These are phyloP conservation scores for Colletotrichum eremochloae DNA, from an alignment of 2,329 filamentous ascomycete species.

Conservation along the genomic window DNA sequence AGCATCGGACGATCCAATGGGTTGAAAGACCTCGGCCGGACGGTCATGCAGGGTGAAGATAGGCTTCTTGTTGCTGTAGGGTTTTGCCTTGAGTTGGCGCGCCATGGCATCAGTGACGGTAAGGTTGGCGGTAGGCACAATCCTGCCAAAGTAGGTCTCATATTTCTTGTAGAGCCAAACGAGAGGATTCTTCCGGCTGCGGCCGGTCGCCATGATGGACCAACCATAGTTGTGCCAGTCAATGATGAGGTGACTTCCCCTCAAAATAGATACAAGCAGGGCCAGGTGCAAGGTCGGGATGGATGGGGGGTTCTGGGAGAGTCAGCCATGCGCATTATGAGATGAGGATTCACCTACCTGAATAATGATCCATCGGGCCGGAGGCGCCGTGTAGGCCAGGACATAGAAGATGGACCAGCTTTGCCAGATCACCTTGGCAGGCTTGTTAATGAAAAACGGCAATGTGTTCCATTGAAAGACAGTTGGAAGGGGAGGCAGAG, in stretches of 20 bases:
- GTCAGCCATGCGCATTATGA: conserved; percentile 5
- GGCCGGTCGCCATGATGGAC: conserved; percentile 82
- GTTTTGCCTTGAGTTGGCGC: conserved; percentile 72
- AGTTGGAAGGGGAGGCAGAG: conserved; percentile 76
- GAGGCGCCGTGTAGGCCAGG: conserved; percentile 80
- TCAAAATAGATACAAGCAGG: conserved; percentile 77
- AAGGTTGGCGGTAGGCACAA: conserved; percentile 79
- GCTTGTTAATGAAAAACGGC: conserved; percentile 83
- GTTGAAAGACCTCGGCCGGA: conserved; percentile 85
- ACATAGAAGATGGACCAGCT: conserved; percentile 77
- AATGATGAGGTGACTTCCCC: conserved; percentile 86
- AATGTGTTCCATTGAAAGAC: conserved; percentile 76
- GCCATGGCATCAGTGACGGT: conserved; percentile 94
- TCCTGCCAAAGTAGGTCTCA: conserved; percentile 78
- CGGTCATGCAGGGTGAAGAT: conserved; percentile 87
- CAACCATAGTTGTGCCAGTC: conserved; percentile 99
- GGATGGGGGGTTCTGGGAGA: conserved; percentile 85
- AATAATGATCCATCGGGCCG: conserved; percentile 87
- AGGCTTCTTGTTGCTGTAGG: conserved; percentile 75
- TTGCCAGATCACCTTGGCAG: conserved; percentile 90
- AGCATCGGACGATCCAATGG: conserved; percentile 63
- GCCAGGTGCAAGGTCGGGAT: conserved; percentile 90
- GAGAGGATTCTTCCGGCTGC: conserved; percentile 75
- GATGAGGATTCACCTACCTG: conserved; percentile 64
- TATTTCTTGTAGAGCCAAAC: conserved; percentile 83